These are phyloP conservation scores for Tillandsia fasciculata DNA, from an alignment of 176 grass and related monocot species.

Conservation along the genomic window DNA sequence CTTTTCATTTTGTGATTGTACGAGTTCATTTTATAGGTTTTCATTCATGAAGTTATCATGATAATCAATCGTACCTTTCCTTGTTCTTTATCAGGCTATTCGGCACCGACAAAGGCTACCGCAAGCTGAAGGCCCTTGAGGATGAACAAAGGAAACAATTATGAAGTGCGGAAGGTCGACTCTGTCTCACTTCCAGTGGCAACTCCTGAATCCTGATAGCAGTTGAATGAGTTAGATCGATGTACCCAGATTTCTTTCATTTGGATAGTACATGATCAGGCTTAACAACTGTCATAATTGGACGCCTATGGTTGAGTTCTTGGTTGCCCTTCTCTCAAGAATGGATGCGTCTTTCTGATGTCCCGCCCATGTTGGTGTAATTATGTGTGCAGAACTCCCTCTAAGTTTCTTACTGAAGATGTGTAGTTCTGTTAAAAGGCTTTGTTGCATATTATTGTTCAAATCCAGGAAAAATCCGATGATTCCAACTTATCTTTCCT, in stretches of 20 bases:
- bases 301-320: neutral
- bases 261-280: neutral
- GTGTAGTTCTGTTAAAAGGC: too few relatives aligned
- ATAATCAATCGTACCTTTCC: neutral
- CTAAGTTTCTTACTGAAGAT: too few relatives aligned
- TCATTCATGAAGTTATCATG: neutral
- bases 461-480: too few relatives aligned
- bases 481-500: too few relatives aligned
- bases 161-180: neutral
- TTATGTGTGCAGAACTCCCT: too few relatives aligned
- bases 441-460: too few relatives aligned
- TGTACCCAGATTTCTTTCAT: neutral
- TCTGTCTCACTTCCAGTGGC: neutral
- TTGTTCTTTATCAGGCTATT: slow-evolving; percentile 5
- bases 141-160: slow-evolving; percentile 6
- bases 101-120: slow-evolving; percentile 13
- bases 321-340: neutral
- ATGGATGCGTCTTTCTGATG: neutral
- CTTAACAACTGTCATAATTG: neutral
- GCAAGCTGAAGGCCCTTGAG: neutral
- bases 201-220: neutral
- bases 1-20: neutral
- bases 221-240: neutral
- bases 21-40: neutral
- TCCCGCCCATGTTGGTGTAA: neutral